Evolutionary conservation across 305 asterid genomes (phyloP), one percentile per base, ranked within the genome.

Genomic region (Solanum hybrid): DNA sequence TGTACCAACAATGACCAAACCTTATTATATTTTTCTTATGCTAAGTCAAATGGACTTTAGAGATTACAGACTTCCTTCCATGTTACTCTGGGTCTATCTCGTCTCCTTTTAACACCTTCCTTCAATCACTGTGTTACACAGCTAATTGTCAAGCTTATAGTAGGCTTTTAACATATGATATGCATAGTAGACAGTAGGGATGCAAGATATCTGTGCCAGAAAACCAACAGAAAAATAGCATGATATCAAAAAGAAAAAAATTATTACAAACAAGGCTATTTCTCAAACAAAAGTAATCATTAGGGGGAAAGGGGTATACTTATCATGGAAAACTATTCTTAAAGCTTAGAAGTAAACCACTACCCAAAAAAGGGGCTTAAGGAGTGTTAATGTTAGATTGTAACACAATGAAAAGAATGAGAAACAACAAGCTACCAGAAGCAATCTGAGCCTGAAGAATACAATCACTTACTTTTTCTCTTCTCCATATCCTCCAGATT

Each of bases 401-500:
- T n/a, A 38, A 42, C 71, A 81, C 29, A 82, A 17, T 27, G 37
- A 73, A 72, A 87, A 87, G 3, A 27, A 38, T 14, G 71, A 40
- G 20, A 56, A 86, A 35, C 20, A 36, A 24, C 82, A 71, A 71
- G 37, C 64, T 36, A 66, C 79, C 36, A 69, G 37, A 71, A 86
- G 34, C 79, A 37, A 72, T 10, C 31, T 46, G 31, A 17, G 22
- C 46, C 42, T 73, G 29, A 76, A 36, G 20, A 24, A 69, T 80
- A 35, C 66, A 11, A 22, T 88, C 35, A 89, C 98, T 91, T 95
- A 96, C 99, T 91, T 93, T 95, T 96, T 92, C 98, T 92, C 92
- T 90, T 95, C 92, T 94, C 98, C 95, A 96, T 96, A 91, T 95
- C 94, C 92, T 94, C 96, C n/a, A 94, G 91, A 90, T 92, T 94